These are phyloP conservation scores for Neurospora discreta DNA, from an alignment of 495 filamentous ascomycete species.

Conservation along the genomic window DNA sequence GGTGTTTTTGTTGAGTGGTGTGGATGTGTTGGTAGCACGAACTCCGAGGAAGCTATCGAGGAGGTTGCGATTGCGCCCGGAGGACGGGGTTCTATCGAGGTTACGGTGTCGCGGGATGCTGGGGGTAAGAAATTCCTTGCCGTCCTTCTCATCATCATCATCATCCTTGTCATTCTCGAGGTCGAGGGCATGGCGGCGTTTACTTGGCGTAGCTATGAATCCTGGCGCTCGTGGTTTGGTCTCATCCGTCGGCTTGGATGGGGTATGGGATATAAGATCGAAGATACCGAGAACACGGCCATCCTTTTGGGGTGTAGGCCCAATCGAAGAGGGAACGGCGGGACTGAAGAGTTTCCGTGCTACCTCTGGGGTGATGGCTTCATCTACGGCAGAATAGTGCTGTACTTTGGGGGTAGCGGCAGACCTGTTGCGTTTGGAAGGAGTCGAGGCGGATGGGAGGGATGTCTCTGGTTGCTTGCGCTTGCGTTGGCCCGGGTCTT, in stretches of 20 bases:
- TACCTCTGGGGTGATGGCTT: slow-evolving; percentile 8
- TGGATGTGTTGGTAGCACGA: slow-evolving; percentile 17
- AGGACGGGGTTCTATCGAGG: slow-evolving; percentile 38
- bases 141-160: slow-evolving; percentile 11
- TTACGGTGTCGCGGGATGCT: not conserved
- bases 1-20: slow-evolving; percentile 39
- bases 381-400: not conserved
- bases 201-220: slow-evolving; percentile 1
- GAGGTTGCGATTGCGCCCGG: slow-evolving; percentile 47
- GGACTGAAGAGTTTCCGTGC: slow-evolving; percentile 52
- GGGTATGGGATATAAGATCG: slow-evolving; percentile 60
- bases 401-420: slow-evolving; percentile 30
- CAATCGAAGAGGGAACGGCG: slow-evolving; percentile 44
- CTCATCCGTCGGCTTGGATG: slow-evolving; percentile 7
- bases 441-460: slow-evolving; percentile 28
- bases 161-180: slow-evolving; percentile 12
- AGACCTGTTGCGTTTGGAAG: slow-evolving; percentile 30
- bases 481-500: slow-evolving; percentile 22
- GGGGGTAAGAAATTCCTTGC: slow-evolving; percentile 8
- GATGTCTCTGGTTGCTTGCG: slow-evolving; percentile 25
- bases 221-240: not conserved
- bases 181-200: slow-evolving; percentile 23
- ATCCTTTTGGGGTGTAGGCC: slow-evolving; percentile 86
- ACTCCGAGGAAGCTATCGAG: slow-evolving; percentile 46
- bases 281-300: slow-evolving; percentile 85